Conservation (phyloP, 352 stramenopile species). For the Aphanomyces invadans region DNA sequence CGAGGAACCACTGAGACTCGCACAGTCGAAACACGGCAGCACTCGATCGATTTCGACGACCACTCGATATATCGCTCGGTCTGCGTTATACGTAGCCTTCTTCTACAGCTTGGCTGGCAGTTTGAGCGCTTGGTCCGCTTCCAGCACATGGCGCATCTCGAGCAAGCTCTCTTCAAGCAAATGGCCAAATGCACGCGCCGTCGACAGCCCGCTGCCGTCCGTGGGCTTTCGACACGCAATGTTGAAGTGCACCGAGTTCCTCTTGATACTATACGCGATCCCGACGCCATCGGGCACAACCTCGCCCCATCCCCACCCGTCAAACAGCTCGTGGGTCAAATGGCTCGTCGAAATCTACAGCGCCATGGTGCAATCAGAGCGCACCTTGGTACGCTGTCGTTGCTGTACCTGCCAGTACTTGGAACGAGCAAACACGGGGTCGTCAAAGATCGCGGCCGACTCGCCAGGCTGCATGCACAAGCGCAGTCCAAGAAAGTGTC, state of each 20-base stretch:
- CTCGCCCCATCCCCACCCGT: slow-evolving; percentile 78
- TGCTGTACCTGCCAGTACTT: slow-evolving; percentile 47
- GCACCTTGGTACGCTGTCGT: too few species aligned
- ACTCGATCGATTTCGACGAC: too few species aligned
- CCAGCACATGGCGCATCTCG: slow-evolving; percentile 71
- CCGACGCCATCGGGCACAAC: slow-evolving; percentile 70
- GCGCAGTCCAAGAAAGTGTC: slow-evolving; percentile 89
- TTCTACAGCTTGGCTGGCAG: slow-evolving; percentile 13
- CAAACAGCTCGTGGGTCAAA: slow-evolving; percentile 73
- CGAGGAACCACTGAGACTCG: too few species aligned
- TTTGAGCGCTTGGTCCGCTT: slow-evolving; percentile 21
- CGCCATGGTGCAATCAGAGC: too few species aligned
- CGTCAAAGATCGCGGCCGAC: slow-evolving; percentile 52
- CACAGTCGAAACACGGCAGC: too few species aligned
- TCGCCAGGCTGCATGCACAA: slow-evolving; percentile 44
- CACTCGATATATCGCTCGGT: neutral
- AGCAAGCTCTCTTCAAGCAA: slow-evolving; percentile 66
- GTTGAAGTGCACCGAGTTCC: slow-evolving; percentile 74
- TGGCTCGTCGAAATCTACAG: slow-evolving; percentile 62
- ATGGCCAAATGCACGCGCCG: slow-evolving; percentile 52
- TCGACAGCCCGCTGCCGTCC: slow-evolving; percentile 33
- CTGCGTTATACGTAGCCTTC: neutral
- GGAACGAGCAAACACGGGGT: slow-evolving; percentile 51
- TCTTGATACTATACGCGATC: slow-evolving; percentile 78
- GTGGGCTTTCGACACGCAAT: slow-evolving; percentile 50